Evolutionary conservation across 2,329 filamentous ascomycete species (phyloP).

Genomic region (Aspergillus hortae): DNA sequence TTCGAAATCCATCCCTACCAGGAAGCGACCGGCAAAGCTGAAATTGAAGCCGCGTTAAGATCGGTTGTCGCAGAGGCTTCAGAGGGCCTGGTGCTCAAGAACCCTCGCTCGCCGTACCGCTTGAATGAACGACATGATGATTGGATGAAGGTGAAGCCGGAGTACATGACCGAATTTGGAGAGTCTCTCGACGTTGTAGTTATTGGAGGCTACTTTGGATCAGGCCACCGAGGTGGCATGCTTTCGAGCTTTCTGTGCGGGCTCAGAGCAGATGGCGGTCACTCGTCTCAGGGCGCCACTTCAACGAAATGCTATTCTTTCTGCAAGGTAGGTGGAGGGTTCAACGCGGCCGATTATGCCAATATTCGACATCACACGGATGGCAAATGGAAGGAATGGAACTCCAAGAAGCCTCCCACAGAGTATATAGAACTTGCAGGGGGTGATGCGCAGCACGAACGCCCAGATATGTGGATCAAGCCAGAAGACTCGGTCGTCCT

Average conservation of each 20-base stretch:
- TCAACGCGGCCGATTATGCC: constrained; percentile 79
- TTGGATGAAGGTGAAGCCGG: constrained; percentile 98
- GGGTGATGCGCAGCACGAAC: constrained; percentile 69
- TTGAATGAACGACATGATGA: constrained; percentile 89
- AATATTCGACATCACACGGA: constrained; percentile 79
- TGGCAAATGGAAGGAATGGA: constrained; percentile 88
- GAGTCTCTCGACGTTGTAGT: constrained; percentile 88
- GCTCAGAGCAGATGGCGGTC: constrained; percentile 68
- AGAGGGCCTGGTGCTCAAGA: constrained; percentile 91
- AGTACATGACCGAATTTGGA: constrained; percentile 96
- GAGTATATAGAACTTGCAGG: constrained; percentile 79
- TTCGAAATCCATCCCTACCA: constrained; percentile 78
- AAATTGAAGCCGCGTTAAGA: constrained; percentile 75
- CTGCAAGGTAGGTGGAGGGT: constrained; percentile 95
- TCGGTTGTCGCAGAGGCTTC: constrained; percentile 81
- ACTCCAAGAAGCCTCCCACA: constrained; percentile 69
- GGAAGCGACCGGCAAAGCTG: constrained; percentile 62
- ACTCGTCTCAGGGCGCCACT: constrained; percentile 53
- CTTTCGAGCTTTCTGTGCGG: constrained; percentile 90
- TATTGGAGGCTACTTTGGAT: constrained; percentile 89
- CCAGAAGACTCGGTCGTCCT: constrained; percentile 84
- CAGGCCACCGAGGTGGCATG: constrained; percentile 75
- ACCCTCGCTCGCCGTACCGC: constrained; percentile 79
- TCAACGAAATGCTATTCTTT: constrained; percentile 86
- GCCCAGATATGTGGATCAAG: constrained; percentile 89